Base-by-base conservation (phyloP, 208 protist genomes). In the Trypanosoma rangeli region DNA sequence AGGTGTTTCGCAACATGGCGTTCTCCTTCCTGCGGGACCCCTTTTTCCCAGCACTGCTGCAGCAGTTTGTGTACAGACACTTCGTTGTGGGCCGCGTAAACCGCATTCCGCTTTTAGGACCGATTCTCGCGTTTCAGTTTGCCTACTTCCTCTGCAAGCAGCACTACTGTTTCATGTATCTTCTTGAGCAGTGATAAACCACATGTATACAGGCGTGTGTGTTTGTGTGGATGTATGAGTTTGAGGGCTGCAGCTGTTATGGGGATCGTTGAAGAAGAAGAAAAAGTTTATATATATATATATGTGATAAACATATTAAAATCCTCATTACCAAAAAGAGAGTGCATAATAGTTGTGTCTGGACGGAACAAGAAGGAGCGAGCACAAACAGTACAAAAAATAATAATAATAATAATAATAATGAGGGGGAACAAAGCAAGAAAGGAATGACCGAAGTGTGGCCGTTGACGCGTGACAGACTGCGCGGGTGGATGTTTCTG, bases 131-230 rank as follows among this genome's bases (percentile, higher is more conserved):
- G 0, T 87, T 83, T 39, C 88, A 96, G 59, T 84, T 89, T 3
- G 55, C 74, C 7, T 92, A 92, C 68, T 86, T 85, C 50, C 70
- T 96, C 12, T 85, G 73, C 35, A 89, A 90, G 78, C 91, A 93
- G 76, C 84, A 96, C 74, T 92, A 89, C 79, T 90, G 81, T 44
- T 94, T 96, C 66, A 80, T 94, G 35, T 96, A 94, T 68, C 84
- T 86, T 13, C 61, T 93, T 15, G 79, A 83, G 39, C 69, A 92
- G 67, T 90, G 85, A 57, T 18, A 46, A 20, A 1, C 12, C 31
- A 18, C 26, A 39, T 53, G 44, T 3, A 15, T 61, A 50, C 31
- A 53, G 33, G 24, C 22, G 42, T 69, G 31, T 69, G 48, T 61
- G 52, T 69, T 24, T 69, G 28, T 69, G 18, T 68, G 28, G 39